Conservation (phyloP, 2,329 filamentous ascomycete genomes). For the Monosporascus sp. region DNA sequence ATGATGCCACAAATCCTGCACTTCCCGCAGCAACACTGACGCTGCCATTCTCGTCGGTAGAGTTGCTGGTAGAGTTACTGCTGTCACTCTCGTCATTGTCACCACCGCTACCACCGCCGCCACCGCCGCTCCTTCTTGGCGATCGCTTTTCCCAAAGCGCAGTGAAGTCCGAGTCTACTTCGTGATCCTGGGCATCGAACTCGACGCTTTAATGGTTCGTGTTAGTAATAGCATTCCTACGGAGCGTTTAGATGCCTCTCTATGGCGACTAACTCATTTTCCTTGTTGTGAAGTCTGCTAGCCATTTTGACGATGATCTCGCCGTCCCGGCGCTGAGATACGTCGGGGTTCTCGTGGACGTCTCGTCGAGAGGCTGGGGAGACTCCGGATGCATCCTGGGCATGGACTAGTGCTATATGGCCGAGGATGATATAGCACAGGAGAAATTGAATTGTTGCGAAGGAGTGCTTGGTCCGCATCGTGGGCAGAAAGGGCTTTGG, state of each 20-base stretch:
- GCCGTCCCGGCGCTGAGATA: not conserved
- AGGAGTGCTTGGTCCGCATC: not conserved
- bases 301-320: not conserved
- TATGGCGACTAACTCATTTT: not conserved
- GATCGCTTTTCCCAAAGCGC: not conserved
- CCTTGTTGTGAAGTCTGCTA: not conserved
- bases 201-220: not conserved
- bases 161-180: not conserved
- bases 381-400: not conserved
- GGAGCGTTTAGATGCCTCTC: not conserved
- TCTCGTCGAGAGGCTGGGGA: not conserved
- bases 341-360: not conserved
- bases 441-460: not conserved
- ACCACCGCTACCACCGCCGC: not conserved
- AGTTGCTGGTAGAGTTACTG: too few relatives aligned
- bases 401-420: not conserved
- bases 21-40: not conserved
- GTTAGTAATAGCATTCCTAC: not conserved
- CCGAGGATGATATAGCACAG: not conserved
- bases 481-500: too few relatives aligned
- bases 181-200: not conserved
- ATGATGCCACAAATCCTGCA: not conserved
- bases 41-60: not conserved
- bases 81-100: not conserved
- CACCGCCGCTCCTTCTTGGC: not conserved